Evolutionary conservation across 495 filamentous ascomycete species (phyloP), one percentile per base, ranked within the genome.

Genomic region (Cryomyces minteri): DNA sequence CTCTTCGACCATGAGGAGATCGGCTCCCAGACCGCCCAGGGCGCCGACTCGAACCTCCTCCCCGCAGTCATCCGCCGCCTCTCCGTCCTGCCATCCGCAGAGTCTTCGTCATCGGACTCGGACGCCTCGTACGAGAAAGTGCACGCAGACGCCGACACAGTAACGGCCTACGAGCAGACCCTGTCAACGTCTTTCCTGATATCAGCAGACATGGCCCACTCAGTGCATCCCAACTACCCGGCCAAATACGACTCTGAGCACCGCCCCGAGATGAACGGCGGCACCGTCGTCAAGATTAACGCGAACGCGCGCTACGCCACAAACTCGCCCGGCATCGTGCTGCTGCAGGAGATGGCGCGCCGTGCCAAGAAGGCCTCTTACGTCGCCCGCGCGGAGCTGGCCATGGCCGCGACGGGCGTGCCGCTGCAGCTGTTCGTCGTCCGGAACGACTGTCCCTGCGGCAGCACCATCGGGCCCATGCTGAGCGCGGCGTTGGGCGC

Each of bases 1-100:
- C 77, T 87, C 53, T 99, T 96, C 59, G 90, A 99, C 59, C 90
- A 99, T 66, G 90, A 99, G 60, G 90, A 99, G 56, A 88, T 96
- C 55, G 92, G 90, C 40, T 92, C 83, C 50, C 72, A 70, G 32
- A 88, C 82, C 6, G 87, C 90, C 5, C 92, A 99, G 53, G 90
- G 90, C 52, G 90, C 90, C 3, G 76, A 88, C 62, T 94, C 86
- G 4, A 94, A 93, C 62, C 68, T 93, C 25, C 76, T 99, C 4
- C 92, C 90, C 0, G 74, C 85, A 31, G 76, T 99, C 39, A 73
- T 95, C 44, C 81, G 85, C 33, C 82, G 90, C 38, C 73, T 99
- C 18, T 90, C 84, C 5, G 77, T 85, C 28, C 67, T 95, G 42
- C 77, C 82, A 30, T 62, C 59, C 11, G 46, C 50, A 29, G 14